Percentiles rank a stretch among this genome's conserved stretches.
phyloP scores from a whole-genome alignment of 163 green algal species.

The Coccomyxa subellipsoidea region DNA sequence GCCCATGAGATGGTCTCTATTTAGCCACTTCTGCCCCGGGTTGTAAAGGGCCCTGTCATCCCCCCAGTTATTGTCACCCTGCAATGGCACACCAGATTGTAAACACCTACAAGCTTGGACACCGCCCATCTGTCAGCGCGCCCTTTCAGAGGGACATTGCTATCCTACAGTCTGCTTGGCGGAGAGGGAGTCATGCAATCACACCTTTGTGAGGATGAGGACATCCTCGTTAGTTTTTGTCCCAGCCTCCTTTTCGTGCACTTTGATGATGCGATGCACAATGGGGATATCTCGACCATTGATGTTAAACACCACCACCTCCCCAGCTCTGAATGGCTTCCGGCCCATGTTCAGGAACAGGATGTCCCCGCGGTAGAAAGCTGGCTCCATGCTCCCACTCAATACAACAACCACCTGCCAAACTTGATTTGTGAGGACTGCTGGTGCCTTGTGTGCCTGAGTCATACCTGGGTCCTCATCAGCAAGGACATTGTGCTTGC shows the following conservation, averaged over 20 bases:
- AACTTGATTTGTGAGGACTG: no score
- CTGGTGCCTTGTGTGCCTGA: no score
- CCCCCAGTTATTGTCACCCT: conserved; percentile 97
- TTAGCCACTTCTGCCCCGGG: conserved; percentile 85
- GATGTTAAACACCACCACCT: conserved; percentile 97
- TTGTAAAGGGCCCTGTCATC: conserved; percentile 92
- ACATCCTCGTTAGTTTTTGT: conserved; percentile 49
- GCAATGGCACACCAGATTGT: conserved; percentile 1
- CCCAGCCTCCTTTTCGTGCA: conserved; percentile 19
- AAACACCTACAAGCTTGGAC: no score
- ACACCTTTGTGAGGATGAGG: conserved; percentile 85
- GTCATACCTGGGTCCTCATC: no score
- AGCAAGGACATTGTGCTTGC: no score
- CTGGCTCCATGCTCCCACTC: conserved; percentile 97
- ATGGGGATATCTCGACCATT: conserved; percentile 94
- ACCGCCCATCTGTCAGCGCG: no score
- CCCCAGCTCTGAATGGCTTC: conserved; percentile 66
- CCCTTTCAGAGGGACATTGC: no score
- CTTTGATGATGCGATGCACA: conserved; percentile 92
- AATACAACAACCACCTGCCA: conserved; percentile 97
- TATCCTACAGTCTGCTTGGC: no score
- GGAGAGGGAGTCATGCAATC: no score
- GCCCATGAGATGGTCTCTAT: conserved; percentile 93
- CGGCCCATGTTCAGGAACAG: conserved; percentile 88
- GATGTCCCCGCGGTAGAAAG: conserved; percentile 94